Base-by-base conservation (phyloP, 116 monocot genomes). In the Iris pallida region DNA sequence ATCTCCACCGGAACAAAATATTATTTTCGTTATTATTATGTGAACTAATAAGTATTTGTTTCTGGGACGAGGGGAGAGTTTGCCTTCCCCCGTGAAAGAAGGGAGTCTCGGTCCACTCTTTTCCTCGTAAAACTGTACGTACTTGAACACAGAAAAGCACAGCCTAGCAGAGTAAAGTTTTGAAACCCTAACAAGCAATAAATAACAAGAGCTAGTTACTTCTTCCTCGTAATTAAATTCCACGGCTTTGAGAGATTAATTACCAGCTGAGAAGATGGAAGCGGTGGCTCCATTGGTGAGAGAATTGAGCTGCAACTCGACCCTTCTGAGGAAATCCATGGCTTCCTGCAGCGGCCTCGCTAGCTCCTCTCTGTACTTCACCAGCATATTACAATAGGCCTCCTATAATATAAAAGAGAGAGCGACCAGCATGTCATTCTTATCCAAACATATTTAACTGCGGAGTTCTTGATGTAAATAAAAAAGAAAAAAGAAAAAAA, bases 321-420 rank as follows among this genome's bases (percentile, higher is more conserved):
- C 72, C 53, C 63, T 64, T 40, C 55, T 62, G 18, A 83, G 61
- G 53, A 83, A 83, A 63, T 83, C 83, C 53, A 60, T 72, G 48
- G 79, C 83, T 14, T 83, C 83, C 20, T 76, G 68, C 46, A 83
- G 20, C 5, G 83, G 83, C 71, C 72, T 71, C 63, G 60, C 47
- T 47, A 83, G 67, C 68, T 83, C 83, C 45, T 79, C 83, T 40
- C 59, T 57, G 55, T 83, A 83, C 72, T 79, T 83, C 15, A 72
- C 52, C 14, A 83, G 65, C 71, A 79, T 83, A 62, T 72, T 61
- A 14, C 75, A 75, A 47, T 83, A 83, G 1, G 76, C 79, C 62
- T 83, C 79, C 83, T 83, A 13, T 42, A 15, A 30, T 53, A 42
- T 42, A n/a, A 42, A 6, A 44, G 5, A 63, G 44, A 63, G 5